Evolutionary conservation across 768 basidiomycete genomes (phyloP).

Genomic region (Macrolepiota dolichaula): DNA sequence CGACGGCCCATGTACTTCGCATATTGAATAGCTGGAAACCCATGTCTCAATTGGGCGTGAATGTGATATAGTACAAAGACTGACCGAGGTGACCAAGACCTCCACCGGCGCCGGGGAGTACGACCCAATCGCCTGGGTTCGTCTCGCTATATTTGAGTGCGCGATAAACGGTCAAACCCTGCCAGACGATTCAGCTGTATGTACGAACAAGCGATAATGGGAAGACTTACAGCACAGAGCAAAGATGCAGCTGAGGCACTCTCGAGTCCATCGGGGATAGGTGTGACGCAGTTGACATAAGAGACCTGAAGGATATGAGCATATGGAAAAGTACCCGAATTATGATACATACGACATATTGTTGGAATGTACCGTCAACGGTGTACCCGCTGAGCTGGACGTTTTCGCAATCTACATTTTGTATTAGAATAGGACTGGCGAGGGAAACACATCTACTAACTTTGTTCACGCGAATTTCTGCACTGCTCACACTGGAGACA

Average conservation of each 20-base stretch:
- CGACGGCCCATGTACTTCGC: conserved; percentile 74
- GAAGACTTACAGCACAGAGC: conserved; percentile 64
- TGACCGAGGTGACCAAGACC: conserved; percentile 80
- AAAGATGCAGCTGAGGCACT: conserved; percentile 72
- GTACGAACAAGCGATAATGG: not conserved
- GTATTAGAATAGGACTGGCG: not conserved
- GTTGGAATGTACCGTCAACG: conserved; percentile 73
- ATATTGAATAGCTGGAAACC: conserved; percentile 66
- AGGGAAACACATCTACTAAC: conserved; percentile 30
- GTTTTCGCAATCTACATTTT: conserved; percentile 45
- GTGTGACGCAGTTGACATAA: conserved; percentile 70
- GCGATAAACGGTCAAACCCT: conserved; percentile 85
- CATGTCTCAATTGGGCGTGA: not conserved
- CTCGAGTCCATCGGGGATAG: conserved; percentile 67
- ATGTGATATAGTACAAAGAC: not conserved
- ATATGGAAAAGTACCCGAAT: not conserved
- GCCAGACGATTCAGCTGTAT: not conserved
- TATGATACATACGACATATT: conserved; percentile 50
- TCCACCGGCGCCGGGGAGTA: conserved; percentile 75
- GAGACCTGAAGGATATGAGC: conserved; percentile 41
- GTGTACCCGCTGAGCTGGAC: conserved; percentile 67
- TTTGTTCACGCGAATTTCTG: conserved; percentile 71
- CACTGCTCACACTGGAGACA: conserved; percentile 79
- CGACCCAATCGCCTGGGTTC: conserved; percentile 70
- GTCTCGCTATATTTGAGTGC: conserved; percentile 73